Percentiles rank a stretch among this genome's conserved stretches.
phyloP scores from a whole-genome alignment of 2,329 filamentous ascomycete species.

The Colletotrichum musicola region DNA sequence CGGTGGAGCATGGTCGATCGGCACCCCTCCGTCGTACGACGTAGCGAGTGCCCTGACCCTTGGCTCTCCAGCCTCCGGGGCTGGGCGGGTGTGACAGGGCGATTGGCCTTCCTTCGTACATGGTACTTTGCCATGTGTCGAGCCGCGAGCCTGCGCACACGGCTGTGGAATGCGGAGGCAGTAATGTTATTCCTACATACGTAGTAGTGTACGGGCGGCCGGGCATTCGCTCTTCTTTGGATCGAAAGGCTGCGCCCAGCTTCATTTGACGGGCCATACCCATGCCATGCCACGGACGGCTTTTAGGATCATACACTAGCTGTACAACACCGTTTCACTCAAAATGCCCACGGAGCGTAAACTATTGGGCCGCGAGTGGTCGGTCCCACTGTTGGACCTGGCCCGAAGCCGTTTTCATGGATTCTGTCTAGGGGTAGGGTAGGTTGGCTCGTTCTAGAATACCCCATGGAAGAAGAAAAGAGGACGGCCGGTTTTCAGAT shows the following conservation, averaged over 20 bases:
- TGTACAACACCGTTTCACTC: conserved; percentile 11
- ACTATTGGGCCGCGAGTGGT: conserved; percentile 9
- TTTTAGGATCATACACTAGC: neutral
- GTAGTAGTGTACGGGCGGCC: neutral
- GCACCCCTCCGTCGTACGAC: conserved; percentile 34
- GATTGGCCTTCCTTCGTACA: conserved; percentile 15
- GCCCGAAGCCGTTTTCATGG: neutral
- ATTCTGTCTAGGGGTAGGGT: neutral
- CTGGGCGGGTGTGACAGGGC: conserved; percentile 9
- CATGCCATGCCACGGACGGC: conserved; percentile 3
- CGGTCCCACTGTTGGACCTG: conserved; percentile 2
- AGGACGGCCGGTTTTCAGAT: neutral
- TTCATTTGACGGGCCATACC: conserved; percentile 15
- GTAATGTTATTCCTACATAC: too few relatives aligned
- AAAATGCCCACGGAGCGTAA: conserved; percentile 1
- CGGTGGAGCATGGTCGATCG: conserved; percentile 25
- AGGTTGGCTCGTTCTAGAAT: conserved; percentile 19
- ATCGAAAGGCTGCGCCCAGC: neutral
- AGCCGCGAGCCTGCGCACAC: neutral
- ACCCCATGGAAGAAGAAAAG: conserved; percentile 4
- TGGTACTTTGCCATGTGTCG: conserved; percentile 20
- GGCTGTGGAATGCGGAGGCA: too few relatives aligned
- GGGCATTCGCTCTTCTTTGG: neutral
- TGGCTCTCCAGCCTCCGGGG: conserved; percentile 6
- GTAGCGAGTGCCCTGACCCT: neutral